Conservation (phyloP, 202 grass and related monocot genomes). For the Sporobolus alterniflorus region DNA sequence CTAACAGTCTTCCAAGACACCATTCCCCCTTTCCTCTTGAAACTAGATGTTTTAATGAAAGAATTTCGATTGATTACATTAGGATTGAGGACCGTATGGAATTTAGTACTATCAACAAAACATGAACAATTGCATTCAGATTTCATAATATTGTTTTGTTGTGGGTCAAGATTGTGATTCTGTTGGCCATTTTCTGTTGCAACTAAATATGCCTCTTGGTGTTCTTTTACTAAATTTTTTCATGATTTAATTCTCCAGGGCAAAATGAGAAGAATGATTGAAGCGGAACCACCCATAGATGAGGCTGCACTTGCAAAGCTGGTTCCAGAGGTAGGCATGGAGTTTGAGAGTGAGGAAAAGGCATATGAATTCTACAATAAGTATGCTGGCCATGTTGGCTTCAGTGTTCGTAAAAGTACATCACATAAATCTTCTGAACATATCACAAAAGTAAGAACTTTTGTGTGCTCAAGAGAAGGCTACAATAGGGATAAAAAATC, state of each 20-base stretch:
- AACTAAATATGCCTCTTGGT: neutral
- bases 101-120: neutral
- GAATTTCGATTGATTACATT: neutral
- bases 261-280: slow-evolving; percentile 92
- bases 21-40: no score
- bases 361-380: slow-evolving; percentile 96
- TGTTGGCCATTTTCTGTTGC: slow-evolving; percentile 2
- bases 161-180: neutral
- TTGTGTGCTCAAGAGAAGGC: slow-evolving; percentile 89
- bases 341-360: slow-evolving; percentile 93
- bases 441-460: slow-evolving; percentile 80
- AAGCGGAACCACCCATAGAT: slow-evolving; percentile 69
- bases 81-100: neutral
- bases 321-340: slow-evolving; percentile 87
- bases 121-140: neutral
- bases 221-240: slow-evolving; percentile 17
- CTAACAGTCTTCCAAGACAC: no score
- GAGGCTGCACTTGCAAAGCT: slow-evolving; percentile 74
- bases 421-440: slow-evolving; percentile 86
- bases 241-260: slow-evolving; percentile 52
- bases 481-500: slow-evolving; percentile 90
- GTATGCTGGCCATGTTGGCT: slow-evolving; percentile 93
- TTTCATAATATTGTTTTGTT: neutral
- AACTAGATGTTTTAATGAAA: neutral
- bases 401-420: slow-evolving; percentile 86